Percentiles rank a stretch among this genome's conserved stretches.
phyloP scores from a whole-genome alignment of 2,329 filamentous ascomycete species.

The Exserohilum turcica region DNA sequence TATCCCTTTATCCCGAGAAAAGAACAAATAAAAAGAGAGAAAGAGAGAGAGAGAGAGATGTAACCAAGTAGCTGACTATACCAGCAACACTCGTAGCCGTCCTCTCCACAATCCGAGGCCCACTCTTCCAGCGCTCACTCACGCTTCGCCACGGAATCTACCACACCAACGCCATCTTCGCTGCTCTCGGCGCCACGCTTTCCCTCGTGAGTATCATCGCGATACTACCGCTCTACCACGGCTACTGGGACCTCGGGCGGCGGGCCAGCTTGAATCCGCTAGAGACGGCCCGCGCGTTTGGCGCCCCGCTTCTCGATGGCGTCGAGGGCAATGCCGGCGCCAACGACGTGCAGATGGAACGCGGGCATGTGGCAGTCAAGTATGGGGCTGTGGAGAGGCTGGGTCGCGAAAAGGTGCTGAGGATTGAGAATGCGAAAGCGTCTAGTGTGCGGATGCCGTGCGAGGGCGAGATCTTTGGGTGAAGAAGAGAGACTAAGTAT shows the following conservation, averaged over 20 bases:
- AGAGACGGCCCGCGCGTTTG: slow-evolving; percentile 41
- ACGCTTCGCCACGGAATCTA: neutral
- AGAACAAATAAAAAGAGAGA: too few species aligned
- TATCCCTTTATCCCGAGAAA: too few species aligned
- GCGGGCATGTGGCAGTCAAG: slow-evolving; percentile 24
- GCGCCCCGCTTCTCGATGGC: slow-evolving; percentile 34
- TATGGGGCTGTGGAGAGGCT: slow-evolving; percentile 32
- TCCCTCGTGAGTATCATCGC: neutral
- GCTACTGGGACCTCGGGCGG: slow-evolving; percentile 40
- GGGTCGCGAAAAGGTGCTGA: slow-evolving; percentile 28
- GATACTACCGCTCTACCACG: slow-evolving; percentile 28
- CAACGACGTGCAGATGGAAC: slow-evolving; percentile 22
- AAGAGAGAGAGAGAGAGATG: too few species aligned
- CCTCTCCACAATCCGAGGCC: neutral
- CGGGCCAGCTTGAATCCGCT: slow-evolving; percentile 38
- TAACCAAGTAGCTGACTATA: neutral
- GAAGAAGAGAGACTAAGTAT: slow-evolving; percentile 7
- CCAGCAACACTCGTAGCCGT: neutral
- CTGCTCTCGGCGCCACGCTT: neutral
- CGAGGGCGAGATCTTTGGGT: slow-evolving; percentile 30
- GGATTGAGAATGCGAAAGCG: slow-evolving; percentile 23
- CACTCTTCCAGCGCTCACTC: neutral
- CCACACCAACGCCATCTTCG: neutral
- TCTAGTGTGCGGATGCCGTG: slow-evolving; percentile 26
- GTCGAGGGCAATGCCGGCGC: slow-evolving; percentile 32